Base-by-base conservation (phyloP, 2,329 filamentous ascomycete species). In the Xylariaceae sp. region DNA sequence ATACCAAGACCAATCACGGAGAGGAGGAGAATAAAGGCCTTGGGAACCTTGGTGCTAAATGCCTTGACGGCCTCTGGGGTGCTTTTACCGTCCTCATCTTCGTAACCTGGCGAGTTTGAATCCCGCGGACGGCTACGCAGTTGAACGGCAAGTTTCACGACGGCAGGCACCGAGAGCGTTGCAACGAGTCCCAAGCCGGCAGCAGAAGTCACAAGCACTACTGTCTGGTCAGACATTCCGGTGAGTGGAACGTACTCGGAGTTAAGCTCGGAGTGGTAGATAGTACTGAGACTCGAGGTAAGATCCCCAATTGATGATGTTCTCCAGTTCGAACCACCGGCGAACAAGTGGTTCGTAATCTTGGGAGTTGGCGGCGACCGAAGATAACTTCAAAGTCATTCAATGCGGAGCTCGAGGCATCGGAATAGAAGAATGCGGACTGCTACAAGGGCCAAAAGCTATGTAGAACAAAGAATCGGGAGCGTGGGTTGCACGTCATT, bases 21-120 rank as follows among this genome's bases (percentile, higher is more conserved):
- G n/a, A 83, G 78, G 2, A 84, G 32, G 3, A 84, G 67, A 44
- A 89, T 76, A 20, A 78, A 68, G 3, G 75, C 59, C 67, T 88
- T 89, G 51, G 86, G 80, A 54, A 79, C 65, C 54, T 76, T 82
- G 60, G 84, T 81, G 23, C 87, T 88, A 67, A 87, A 92, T 40
- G 78, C 78, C 20, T 79, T 79, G 50, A 85, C 69, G 1, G 86
- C 85, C 67, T 88, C 85, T 41, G 83, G 79, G 0, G 85, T 88
- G 29, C 87, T 88, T 60, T 81, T 78, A 47, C 89, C 89, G 72
- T 93, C 89, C 59, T 80, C 74, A 67, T 93, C 89, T 63, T 86
- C 76, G 66, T 92, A 92, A 12, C 79, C 75, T 10, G 79, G 73
- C 41, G 80, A 75, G 54, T 65, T 67, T 14, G 57, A 46, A n/a